These are phyloP conservation scores for Lentinula sp. DNA, from an alignment of 768 basidiomycete species.

Conservation along the genomic window DNA sequence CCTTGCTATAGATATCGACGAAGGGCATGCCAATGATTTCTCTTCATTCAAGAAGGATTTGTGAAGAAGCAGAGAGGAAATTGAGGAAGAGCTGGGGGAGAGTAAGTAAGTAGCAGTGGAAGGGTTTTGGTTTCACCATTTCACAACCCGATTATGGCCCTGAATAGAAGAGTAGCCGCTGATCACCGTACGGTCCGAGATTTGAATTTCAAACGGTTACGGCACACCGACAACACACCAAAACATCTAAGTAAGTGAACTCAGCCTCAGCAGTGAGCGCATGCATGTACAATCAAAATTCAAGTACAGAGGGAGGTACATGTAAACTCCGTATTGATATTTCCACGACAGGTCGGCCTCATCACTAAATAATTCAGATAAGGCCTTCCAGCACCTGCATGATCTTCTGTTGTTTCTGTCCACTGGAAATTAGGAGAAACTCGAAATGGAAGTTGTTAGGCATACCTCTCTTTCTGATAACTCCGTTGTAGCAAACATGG, in stretches of 20 bases:
- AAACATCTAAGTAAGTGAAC: no score
- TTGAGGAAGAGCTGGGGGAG: no score
- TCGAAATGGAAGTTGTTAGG: neutral
- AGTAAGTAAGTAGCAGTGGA: no score
- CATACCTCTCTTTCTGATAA: constrained; percentile 52
- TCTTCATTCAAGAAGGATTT: neutral
- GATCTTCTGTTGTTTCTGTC: constrained; percentile 64
- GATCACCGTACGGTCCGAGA: neutral
- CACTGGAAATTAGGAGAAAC: neutral
- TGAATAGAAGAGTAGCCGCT: neutral
- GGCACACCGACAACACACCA: no score
- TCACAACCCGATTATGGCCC: no score
- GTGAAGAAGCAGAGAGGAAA: neutral
- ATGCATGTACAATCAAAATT: no score
- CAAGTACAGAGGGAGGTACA: no score
- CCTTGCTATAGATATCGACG: constrained; percentile 54
- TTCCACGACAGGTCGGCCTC: no score
- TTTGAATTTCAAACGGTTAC: no score
- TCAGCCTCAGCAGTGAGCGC: no score
- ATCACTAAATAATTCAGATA: constrained; percentile 15
- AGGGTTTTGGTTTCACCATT: no score
- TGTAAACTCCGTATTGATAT: no score
- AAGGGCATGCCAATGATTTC: constrained; percentile 45
- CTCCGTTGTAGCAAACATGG: constrained; percentile 58
- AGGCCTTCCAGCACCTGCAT: constrained; percentile 62